phyloP scores from a whole-genome alignment of 192 early-diverging fungal species.

The Backusella psychrophila region DNA sequence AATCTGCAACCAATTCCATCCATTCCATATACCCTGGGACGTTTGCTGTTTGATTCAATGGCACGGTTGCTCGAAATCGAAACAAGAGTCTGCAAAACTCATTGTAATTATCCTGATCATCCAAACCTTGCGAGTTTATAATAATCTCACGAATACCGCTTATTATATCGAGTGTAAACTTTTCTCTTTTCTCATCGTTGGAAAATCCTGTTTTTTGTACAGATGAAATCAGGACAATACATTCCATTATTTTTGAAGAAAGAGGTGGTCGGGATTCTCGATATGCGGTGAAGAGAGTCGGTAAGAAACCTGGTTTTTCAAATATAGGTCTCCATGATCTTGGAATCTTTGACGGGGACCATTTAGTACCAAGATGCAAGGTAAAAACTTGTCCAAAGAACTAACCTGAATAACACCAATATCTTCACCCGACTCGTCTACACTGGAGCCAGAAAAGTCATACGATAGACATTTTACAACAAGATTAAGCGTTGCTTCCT shows the following conservation, averaged over 20 bases:
- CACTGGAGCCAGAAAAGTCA: conserved; percentile 75
- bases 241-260: conserved; percentile 72
- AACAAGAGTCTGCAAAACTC: conserved; percentile 81
- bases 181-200: conserved; percentile 58
- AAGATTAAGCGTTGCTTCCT: conserved; percentile 56
- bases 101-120: conserved; percentile 78
- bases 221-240: conserved; percentile 71
- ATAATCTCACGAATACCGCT: conserved; percentile 67
- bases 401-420: conserved; percentile 58
- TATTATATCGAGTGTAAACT: conserved; percentile 67
- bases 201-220: conserved; percentile 84
- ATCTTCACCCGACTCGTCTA: conserved; percentile 79
- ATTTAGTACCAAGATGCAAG: background rate
- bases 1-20: conserved; percentile 59
- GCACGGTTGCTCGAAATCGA: conserved; percentile 80
- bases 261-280: conserved; percentile 49
- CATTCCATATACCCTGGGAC: conserved; percentile 61
- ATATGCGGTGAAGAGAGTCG: conserved; percentile 73
- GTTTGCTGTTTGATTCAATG: conserved; percentile 79
- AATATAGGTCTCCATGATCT: conserved; percentile 74
- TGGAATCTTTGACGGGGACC: conserved; percentile 51
- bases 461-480: conserved; percentile 68
- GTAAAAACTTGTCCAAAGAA: background rate
- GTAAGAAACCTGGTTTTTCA: conserved; percentile 66
- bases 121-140: conserved; percentile 51